Percentiles rank a stretch among this genome's conserved stretches.
These are phyloP conservation scores for Sutorius eximius DNA, from an alignment of 1,284 basidiomycete species.

Conservation along the genomic window DNA sequence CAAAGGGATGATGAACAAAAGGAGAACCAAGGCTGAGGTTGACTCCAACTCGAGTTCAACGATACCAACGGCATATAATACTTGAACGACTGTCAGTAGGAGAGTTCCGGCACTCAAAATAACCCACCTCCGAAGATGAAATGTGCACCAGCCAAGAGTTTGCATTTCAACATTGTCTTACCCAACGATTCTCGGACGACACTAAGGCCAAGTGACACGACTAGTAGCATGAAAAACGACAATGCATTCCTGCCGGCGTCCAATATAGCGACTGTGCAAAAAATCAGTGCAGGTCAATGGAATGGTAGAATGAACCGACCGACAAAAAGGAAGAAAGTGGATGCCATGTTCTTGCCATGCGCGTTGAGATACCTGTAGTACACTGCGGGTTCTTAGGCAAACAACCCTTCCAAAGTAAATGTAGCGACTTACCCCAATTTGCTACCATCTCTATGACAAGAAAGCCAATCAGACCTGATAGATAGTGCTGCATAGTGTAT, in stretches of 20 bases:
- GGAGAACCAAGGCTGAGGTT: constrained; percentile 74
- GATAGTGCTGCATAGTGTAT: constrained; percentile 69
- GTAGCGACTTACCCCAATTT: constrained; percentile 65
- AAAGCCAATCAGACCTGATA: constrained; percentile 88
- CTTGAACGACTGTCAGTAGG: constrained; percentile 40
- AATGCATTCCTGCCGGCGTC: constrained; percentile 93
- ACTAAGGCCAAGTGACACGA: constrained; percentile 85
- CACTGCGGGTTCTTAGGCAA: constrained; percentile 39
- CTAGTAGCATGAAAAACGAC: constrained; percentile 92
- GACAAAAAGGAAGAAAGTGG: constrained; percentile 84
- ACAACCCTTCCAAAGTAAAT: background rate
- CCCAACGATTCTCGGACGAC: constrained; percentile 83
- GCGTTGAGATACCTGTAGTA: constrained; percentile 92
- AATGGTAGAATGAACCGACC: constrained; percentile 44
- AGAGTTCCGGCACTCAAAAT: background rate
- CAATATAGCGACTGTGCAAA: constrained; percentile 71
- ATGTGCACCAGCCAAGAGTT: constrained; percentile 77
- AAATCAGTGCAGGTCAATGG: constrained; percentile 2
- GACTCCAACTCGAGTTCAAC: constrained; percentile 90
- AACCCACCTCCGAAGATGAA: constrained; percentile 88
- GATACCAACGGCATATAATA: constrained; percentile 89
- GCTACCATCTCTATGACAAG: constrained; percentile 93
- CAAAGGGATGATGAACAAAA: constrained; percentile 89
- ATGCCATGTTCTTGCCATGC: constrained; percentile 73
- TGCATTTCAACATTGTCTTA: constrained; percentile 75